These are phyloP conservation scores for Mortierella sp. DNA, from an alignment of 371 early-diverging fungal genomes.

Conservation along the genomic window DNA sequence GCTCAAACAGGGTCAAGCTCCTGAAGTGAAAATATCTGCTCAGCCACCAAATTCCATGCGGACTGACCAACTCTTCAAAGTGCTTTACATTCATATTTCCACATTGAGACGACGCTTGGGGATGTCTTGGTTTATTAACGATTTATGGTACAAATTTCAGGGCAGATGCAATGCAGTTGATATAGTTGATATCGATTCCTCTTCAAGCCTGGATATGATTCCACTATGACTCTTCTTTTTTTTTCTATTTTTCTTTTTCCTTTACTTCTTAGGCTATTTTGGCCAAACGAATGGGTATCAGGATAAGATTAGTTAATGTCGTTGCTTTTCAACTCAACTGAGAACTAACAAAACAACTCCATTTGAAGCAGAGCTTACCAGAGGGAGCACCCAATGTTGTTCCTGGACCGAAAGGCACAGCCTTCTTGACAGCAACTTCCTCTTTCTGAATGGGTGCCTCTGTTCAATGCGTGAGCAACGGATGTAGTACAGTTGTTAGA, in stretches of 20 bases:
- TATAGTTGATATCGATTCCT: slow-evolving; percentile 26
- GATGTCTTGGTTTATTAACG: slow-evolving; percentile 6
- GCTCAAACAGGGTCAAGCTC: no score
- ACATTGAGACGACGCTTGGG: no score
- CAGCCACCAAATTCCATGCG: neutral
- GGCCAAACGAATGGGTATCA: neutral
- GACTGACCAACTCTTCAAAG: no score
- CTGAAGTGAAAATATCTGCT: neutral
- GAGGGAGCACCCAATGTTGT: slow-evolving; percentile 56
- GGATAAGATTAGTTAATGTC: no score
- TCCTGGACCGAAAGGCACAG: slow-evolving; percentile 51
- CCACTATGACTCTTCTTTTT: neutral
- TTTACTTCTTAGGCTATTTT: slow-evolving; percentile 1
- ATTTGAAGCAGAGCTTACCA: slow-evolving; percentile 17
- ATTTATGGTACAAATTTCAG: slow-evolving; percentile 24
- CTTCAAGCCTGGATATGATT: neutral
- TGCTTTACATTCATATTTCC: no score
- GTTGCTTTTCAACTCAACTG: no score
- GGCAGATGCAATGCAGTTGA: slow-evolving; percentile 27
- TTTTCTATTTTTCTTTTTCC: neutral
- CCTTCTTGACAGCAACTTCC: slow-evolving; percentile 37
- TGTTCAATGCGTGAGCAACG: neutral
- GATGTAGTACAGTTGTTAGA: neutral
- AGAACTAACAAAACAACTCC: neutral
- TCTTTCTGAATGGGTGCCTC: slow-evolving; percentile 50